These are phyloP conservation scores for Penicillium canescens DNA, from an alignment of 495 filamentous ascomycete species.

Conservation along the genomic window DNA sequence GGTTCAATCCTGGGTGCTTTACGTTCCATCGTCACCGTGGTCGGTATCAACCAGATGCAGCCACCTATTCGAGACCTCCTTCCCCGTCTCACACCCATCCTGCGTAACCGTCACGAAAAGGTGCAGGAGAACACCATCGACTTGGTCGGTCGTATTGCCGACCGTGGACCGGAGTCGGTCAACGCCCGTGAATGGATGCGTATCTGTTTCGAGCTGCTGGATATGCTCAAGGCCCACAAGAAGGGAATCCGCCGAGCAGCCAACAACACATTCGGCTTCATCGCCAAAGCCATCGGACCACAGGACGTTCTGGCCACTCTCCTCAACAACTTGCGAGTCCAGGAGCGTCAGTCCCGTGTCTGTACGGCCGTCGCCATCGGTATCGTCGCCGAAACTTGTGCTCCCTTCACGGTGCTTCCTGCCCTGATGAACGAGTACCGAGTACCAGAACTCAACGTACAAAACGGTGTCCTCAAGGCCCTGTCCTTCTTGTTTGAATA, in stretches of 20 bases:
- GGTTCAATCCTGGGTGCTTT: slow-evolving; percentile 95
- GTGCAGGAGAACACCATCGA: slow-evolving; percentile 99
- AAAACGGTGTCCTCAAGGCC: slow-evolving; percentile 97
- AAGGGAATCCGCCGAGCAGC: slow-evolving; percentile 98
- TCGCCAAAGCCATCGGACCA: slow-evolving; percentile 98
- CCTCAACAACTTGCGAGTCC: slow-evolving; percentile 93
- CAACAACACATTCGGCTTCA: slow-evolving; percentile 99
- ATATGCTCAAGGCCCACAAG: slow-evolving; percentile 99
- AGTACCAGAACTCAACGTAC: slow-evolving; percentile 96
- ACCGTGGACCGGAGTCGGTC: slow-evolving; percentile 92
- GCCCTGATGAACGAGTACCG: slow-evolving; percentile 99
- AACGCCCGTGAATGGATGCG: slow-evolving; percentile 99
- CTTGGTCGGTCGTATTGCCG: slow-evolving; percentile 95
- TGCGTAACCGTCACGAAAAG: slow-evolving; percentile 98
- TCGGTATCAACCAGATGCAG: slow-evolving; percentile 98
- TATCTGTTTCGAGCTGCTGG: slow-evolving; percentile 97
- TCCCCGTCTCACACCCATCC: slow-evolving; percentile 91
- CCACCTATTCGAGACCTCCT: slow-evolving; percentile 97
- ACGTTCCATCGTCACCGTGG: slow-evolving; percentile 94
- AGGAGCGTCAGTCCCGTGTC: slow-evolving; percentile 96
- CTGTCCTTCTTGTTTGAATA: slow-evolving; percentile 98
- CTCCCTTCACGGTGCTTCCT: slow-evolving; percentile 97
- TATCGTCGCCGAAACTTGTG: slow-evolving; percentile 99
- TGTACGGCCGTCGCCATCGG: slow-evolving; percentile 98
- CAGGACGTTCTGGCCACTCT: slow-evolving; percentile 96